Conservation (phyloP, 2,329 filamentous ascomycete genomes). For the Cytospora mali region DNA sequence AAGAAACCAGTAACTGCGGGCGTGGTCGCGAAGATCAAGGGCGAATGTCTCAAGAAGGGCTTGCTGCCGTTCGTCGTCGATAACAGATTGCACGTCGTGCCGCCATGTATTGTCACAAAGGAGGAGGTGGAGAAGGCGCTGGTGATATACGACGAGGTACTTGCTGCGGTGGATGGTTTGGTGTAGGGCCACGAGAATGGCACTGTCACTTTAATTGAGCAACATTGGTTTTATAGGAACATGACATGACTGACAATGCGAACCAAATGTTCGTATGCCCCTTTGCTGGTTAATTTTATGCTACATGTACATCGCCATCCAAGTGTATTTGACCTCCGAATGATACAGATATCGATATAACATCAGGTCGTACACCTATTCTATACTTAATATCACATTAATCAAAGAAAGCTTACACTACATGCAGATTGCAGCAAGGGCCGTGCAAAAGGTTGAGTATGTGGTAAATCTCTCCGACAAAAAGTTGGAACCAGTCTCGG, state of each 20-base stretch:
- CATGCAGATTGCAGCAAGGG: too few relatives aligned
- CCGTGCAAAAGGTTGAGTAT: too few relatives aligned
- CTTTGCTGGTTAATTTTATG: too few relatives aligned
- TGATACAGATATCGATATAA: too few relatives aligned
- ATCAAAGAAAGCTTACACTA: too few relatives aligned
- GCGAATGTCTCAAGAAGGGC: slow-evolving; percentile 18
- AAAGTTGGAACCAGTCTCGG: not conserved
- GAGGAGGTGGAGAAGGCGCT: slow-evolving; percentile 25
- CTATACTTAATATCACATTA: too few relatives aligned
- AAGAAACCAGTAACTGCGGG: slow-evolving; percentile 16
- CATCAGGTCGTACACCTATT: too few relatives aligned
- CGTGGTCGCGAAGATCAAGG: slow-evolving; percentile 24
- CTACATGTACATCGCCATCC: too few relatives aligned
- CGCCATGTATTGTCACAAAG: slow-evolving; percentile 18
- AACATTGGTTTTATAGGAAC: not conserved
- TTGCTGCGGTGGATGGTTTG: slow-evolving; percentile 13
- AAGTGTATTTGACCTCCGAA: too few relatives aligned
- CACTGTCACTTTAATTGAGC: not conserved
- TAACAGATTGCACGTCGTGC: slow-evolving; percentile 26
- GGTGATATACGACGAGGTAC: slow-evolving; percentile 25
- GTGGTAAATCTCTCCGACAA: not conserved
- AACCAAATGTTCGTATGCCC: too few relatives aligned
- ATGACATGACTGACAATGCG: not conserved
- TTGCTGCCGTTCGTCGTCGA: slow-evolving; percentile 25
- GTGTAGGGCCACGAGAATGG: not conserved